Percentiles rank a stretch among this genome's conserved stretches.
Evolutionary conservation across 192 early-diverging fungal species (phyloP).

Genomic region (Coemansia sp.): DNA sequence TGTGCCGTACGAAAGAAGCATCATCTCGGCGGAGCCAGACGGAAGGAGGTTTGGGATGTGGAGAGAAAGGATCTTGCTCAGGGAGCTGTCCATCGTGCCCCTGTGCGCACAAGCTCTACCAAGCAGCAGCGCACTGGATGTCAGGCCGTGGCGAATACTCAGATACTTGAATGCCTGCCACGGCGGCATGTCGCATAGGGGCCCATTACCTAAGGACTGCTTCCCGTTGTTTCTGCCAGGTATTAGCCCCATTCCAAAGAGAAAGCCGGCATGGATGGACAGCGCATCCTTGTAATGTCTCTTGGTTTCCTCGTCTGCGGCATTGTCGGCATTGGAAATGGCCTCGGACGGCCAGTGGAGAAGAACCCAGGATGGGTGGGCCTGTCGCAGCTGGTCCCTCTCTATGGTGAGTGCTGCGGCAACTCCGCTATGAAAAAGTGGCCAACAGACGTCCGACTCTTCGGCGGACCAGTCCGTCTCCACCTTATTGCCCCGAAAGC

Average conservation of each 20-base stretch:
- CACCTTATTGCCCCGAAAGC: constrained; percentile 64
- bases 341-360: constrained; percentile 61
- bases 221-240: neutral
- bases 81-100: constrained; percentile 63
- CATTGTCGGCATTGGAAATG: neutral
- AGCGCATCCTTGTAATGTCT: constrained; percentile 40
- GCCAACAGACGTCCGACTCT: constrained; percentile 64
- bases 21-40: constrained; percentile 58
- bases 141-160: constrained; percentile 64
- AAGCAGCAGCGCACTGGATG: constrained; percentile 71
- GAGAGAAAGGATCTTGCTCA: constrained; percentile 70
- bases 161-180: constrained; percentile 70
- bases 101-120: constrained; percentile 70
- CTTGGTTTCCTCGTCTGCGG: constrained; percentile 9
- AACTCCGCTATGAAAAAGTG: constrained; percentile 87
- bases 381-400: constrained; percentile 50
- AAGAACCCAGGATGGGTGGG: constrained; percentile 78
- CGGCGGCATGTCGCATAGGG: constrained; percentile 63
- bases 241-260: constrained; percentile 75
- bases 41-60: constrained; percentile 75
- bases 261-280: constrained; percentile 73
- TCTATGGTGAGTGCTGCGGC: constrained; percentile 72
- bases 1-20: constrained; percentile 62
- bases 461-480: constrained; percentile 24
- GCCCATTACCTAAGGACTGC: constrained; percentile 53